Evolutionary conservation across 768 basidiomycete species (phyloP).

Genomic region (Chlorophyllum brunneum): DNA sequence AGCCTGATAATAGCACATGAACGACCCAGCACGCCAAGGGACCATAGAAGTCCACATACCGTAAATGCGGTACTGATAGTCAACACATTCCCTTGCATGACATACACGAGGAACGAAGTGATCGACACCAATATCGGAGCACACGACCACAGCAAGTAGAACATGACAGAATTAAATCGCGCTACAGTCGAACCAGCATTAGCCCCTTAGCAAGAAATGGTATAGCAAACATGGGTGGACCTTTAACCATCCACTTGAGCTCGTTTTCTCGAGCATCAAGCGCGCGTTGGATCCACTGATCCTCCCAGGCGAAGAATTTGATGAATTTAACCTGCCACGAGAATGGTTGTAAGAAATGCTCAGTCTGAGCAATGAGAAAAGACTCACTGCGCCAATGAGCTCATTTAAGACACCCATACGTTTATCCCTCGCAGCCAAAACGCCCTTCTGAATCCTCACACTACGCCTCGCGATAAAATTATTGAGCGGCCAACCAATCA

Average conservation of each 20-base stretch:
- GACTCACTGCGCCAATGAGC: conserved; percentile 59
- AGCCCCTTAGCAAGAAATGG: background rate
- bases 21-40: background rate
- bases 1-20: conserved; percentile 33
- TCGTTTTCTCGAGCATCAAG: conserved; percentile 65
- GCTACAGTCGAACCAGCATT: conserved; percentile 31
- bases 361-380: background rate
- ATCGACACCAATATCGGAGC: conserved; percentile 82
- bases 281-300: conserved; percentile 67
- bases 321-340: conserved; percentile 58
- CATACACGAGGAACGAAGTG: conserved; percentile 72
- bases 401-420: conserved; percentile 78
- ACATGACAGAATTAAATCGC: conserved; percentile 69
- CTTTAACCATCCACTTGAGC: conserved; percentile 74
- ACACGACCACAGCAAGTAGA: conserved; percentile 66
- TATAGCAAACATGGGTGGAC: conserved; percentile 27
- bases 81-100: conserved; percentile 68
- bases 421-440: conserved; percentile 62
- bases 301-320: conserved; percentile 84
- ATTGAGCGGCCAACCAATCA: conserved; percentile 71
- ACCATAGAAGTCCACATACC: conserved; percentile 32
- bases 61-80: conserved; percentile 85
- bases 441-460: conserved; percentile 56
- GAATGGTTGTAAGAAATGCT: background rate
- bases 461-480: conserved; percentile 57